Evolutionary conservation across 2,329 filamentous ascomycete genomes (phyloP), one percentile per base, ranked within the genome.

Genomic region (Talaromyces sp.): DNA sequence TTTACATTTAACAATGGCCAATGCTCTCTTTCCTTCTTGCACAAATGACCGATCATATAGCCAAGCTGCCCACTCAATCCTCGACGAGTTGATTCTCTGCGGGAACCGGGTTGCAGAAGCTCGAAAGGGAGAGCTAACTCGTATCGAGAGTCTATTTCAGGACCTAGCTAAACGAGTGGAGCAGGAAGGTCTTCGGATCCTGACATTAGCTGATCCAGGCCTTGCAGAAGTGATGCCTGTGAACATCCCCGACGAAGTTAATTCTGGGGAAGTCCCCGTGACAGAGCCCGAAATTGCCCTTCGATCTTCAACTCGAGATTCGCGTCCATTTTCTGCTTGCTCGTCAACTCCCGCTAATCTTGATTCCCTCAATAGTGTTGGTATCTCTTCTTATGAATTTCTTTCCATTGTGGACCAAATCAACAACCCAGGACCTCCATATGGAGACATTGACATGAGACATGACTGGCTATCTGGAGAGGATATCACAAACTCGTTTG

Each of bases 381-480:
- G 74, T 0, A 74, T 76, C 27, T 75, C 74, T 0, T 75, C 72
- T 0, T 67, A 73, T 32, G 72, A 75, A 8, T 75, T 76, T 41
- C 58, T 75, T 5, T 69, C 69, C 1, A 74, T 76, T n/a, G 70
- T 74, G 19, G 65, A 76, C 50, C 72, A 75, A 52, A 72, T 76
- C 41, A 65, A 62, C 60, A 61, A 64, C 27, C 56, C 38, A 51
- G 61, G 61, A 7, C 26, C 35, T 24, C 41, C 35, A 21, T 50
- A 50, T 50, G 43, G 24, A 10, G 43, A 50, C 43, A 21, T 50
- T 3, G 43, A 50, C 6, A 26, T 50, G 43, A 21, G 43, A 50
- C 19, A 21, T 5, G 43, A 50, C 26, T 50, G 43, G 43, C 43
- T 50, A 26, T 6, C 43, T 21, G 43, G 24, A 50, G 43, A 50